Conservation (phyloP, 306 rosid species). For the Luffa acutangula region DNA sequence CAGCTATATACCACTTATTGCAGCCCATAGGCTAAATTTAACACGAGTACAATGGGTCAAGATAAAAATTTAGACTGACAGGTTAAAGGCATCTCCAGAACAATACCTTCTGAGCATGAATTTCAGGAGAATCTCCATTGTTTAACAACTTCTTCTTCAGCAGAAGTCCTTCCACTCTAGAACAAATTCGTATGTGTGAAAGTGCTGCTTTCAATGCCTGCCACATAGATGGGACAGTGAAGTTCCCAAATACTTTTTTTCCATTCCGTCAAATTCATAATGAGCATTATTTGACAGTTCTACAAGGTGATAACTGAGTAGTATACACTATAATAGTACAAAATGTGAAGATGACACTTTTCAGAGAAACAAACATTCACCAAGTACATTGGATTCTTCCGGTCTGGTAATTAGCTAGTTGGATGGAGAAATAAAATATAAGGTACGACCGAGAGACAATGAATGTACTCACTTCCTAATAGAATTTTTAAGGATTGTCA, state of each 20-base stretch:
- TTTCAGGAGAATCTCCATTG: slow-evolving; percentile 72
- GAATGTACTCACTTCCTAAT: not conserved
- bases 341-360: not conserved
- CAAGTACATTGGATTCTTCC: not conserved
- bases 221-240: slow-evolving; percentile 9
- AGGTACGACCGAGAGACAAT: not conserved
- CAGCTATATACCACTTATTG: not conserved
- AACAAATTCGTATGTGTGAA: slow-evolving; percentile 72
- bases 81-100: not conserved
- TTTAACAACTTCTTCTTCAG: slow-evolving; percentile 53
- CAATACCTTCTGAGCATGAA: slow-evolving; percentile 83
- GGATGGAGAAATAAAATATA: slow-evolving; percentile 8
- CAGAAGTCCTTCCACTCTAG: slow-evolving; percentile 76
- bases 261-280: not conserved
- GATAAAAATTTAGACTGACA: not conserved
- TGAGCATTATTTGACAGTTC: not conserved
- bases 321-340: not conserved
- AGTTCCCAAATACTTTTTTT: not conserved
- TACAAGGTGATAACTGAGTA: not conserved
- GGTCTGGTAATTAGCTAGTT: not conserved
- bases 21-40: not conserved
- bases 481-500: not conserved
- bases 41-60: not conserved
- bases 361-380: not conserved
- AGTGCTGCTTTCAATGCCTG: slow-evolving; percentile 82